Percentiles rank a stretch among this genome's conserved stretches.
Evolutionary conservation across 345 rosid genomes (phyloP).

Genomic region (Capsella bursapastoris): DNA sequence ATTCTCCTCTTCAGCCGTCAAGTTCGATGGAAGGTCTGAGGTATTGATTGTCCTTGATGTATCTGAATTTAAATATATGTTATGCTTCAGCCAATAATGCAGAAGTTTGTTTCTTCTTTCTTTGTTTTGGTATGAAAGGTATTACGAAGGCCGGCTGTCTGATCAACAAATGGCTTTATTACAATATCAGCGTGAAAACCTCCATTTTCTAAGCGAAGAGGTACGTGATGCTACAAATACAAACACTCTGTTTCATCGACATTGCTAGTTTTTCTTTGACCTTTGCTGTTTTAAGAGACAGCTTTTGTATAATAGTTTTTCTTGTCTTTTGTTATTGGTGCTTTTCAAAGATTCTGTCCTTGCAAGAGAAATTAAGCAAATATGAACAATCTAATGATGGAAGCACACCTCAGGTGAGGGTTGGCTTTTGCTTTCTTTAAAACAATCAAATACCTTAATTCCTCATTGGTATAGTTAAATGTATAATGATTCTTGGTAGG

Average conservation of each 20-base stretch:
- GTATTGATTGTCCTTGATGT: constrained; percentile 44
- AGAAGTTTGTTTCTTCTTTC: constrained; percentile 6
- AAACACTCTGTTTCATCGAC: background rate
- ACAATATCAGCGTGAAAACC: constrained; percentile 98
- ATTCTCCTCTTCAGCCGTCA: constrained; percentile 95
- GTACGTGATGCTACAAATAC: constrained; percentile 41
- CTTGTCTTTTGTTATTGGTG: constrained; percentile 20
- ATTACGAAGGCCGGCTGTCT: constrained; percentile 87
- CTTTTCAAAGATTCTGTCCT: constrained; percentile 67
- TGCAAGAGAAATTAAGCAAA: constrained; percentile 93
- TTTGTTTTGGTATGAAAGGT: constrained; percentile 52
- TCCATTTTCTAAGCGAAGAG: constrained; percentile 95
- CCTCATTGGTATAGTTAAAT: background rate
- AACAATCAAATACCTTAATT: background rate
- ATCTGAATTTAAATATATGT: background rate
- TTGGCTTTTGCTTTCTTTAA: constrained; percentile 14
- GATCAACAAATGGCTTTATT: constrained; percentile 97
- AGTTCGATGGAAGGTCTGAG: constrained; percentile 93
- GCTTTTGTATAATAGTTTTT: background rate
- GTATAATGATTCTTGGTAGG: constrained; percentile 49
- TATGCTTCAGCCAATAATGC: background rate
- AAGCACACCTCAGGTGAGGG: constrained; percentile 82
- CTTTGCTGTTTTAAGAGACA: constrained; percentile 3
- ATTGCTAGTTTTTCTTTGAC: constrained; percentile 20
- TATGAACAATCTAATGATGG: constrained; percentile 87